Evolutionary conservation across 805 yeast species (phyloP).

Genomic region (Dipodascus geniculatus): DNA sequence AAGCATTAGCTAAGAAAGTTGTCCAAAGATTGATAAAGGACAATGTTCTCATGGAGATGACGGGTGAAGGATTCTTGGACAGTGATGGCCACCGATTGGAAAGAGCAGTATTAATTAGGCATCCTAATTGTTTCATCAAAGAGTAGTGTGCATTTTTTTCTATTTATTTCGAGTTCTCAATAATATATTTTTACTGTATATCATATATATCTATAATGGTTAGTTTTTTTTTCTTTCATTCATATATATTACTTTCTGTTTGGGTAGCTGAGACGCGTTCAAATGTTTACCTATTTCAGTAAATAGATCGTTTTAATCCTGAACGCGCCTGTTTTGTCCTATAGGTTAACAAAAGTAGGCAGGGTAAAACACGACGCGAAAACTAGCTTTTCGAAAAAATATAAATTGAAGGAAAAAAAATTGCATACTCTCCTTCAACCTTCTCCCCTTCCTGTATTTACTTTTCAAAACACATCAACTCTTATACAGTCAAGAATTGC

Average conservation of each 20-base stretch:
- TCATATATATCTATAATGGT: not conserved
- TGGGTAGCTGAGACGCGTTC: no score
- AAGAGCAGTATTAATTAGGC: constrained; percentile 21
- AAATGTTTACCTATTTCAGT: not conserved
- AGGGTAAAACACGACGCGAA: constrained; percentile 1
- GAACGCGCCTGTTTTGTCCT: no score
- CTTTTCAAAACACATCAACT: not conserved
- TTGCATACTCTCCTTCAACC: not conserved
- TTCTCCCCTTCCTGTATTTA: not conserved
- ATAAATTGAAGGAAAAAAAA: not conserved
- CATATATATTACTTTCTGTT: no score
- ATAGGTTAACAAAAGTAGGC: not conserved
- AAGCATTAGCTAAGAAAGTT: constrained; percentile 65
- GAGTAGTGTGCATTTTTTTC: not conserved
- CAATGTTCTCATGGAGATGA: constrained; percentile 63
- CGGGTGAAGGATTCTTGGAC: constrained; percentile 31
- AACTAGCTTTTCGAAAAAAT: not conserved
- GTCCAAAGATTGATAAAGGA: constrained; percentile 75
- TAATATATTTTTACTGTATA: no score
- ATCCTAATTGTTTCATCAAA: constrained; percentile 21
- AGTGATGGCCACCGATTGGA: constrained; percentile 22
- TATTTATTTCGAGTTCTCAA: not conserved
- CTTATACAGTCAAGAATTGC: no score
- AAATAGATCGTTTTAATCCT: no score
- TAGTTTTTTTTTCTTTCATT: no score